phyloP scores from a whole-genome alignment of 805 yeast species.

The Cyberlindnera amylophila region DNA sequence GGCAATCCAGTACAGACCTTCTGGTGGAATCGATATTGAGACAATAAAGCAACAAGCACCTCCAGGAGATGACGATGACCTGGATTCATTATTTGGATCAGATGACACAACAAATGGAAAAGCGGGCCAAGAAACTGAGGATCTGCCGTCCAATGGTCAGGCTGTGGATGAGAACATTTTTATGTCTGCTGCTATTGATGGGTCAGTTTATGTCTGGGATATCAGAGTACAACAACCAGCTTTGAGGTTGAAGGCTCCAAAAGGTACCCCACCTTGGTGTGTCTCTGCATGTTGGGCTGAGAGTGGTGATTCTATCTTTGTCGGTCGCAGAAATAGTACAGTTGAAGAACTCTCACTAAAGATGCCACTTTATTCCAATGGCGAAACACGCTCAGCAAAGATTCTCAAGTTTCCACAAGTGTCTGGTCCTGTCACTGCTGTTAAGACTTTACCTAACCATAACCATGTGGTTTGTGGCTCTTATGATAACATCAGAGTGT shows the following conservation, averaged over 20 bases:
- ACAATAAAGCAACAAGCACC: slow-evolving; percentile 17
- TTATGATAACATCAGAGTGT: slow-evolving; percentile 81
- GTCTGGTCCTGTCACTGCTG: slow-evolving; percentile 86
- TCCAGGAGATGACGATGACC: slow-evolving; percentile 36
- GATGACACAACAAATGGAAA: slow-evolving; percentile 41
- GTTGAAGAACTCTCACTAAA: slow-evolving; percentile 73
- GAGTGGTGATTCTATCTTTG: slow-evolving; percentile 74
- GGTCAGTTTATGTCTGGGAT: slow-evolving; percentile 82
- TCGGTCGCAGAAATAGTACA: slow-evolving; percentile 85
- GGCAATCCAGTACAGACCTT: slow-evolving; percentile 66
- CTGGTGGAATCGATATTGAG: slow-evolving; percentile 27
- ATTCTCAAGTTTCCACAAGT: slow-evolving; percentile 74
- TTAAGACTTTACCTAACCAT: slow-evolving; percentile 75
- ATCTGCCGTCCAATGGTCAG: background rate
- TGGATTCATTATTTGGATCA: slow-evolving; percentile 58
- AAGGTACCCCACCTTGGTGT: slow-evolving; percentile 90
- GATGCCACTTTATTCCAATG: slow-evolving; percentile 41
- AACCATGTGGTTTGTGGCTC: slow-evolving; percentile 84
- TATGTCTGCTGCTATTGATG: slow-evolving; percentile 79
- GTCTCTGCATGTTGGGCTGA: slow-evolving; percentile 84
- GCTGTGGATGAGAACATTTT: slow-evolving; percentile 49
- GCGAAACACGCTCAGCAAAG: slow-evolving; percentile 49
- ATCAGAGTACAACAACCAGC: slow-evolving; percentile 46
- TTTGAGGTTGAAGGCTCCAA: slow-evolving; percentile 49
- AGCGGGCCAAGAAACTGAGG: slow-evolving; percentile 19